Base-by-base conservation (phyloP, 169 alveolate species). In the Miamiensis avidus region DNA sequence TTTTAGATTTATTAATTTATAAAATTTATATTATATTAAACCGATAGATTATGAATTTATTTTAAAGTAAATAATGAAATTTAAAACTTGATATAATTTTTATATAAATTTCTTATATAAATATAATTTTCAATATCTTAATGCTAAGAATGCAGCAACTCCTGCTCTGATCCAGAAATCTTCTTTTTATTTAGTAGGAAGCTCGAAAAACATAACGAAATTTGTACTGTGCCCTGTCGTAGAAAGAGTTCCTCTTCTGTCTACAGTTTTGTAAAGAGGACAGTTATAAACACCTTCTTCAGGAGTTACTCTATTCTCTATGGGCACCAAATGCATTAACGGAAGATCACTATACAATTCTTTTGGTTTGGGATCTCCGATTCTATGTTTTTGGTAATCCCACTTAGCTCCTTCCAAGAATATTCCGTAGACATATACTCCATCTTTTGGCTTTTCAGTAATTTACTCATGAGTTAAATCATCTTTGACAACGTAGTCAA, bases 151-250 rank as follows among this genome's bases (percentile, higher is more conserved):
- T 69, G 96, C 96, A 26, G 99, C 99, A 76, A 98, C 98, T 76
- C 99, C 99, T n/a, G 99, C 99, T 73, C 94, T 95, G 83, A 97
- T 92, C 97, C 98, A 96, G 85, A 92, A 95, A 82, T 94, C 95
- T 87, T 96, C 96, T 30, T 91, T 92, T 65, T 95, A 96, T 77
- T 90, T 92, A 26, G 97, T 90, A 25, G 98, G 97, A 78, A 96
- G 89, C 86, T 98, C 99, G 31, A 97, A 89, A 91, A 94, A 93
- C 83, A 96, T 86, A 27, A 98, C 98, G 84, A 75, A 82, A 72
- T 87, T 87, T 29, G 82, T 76, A 4, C 81, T 69, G 16, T 34
- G 72, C 1, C 89, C 89, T 69, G 84, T 78, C 33, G 86, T 76
- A 65, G 98, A 93, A 34, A 97, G 93, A 30, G 99, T 96, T 78